Evolutionary conservation across 768 basidiomycete genomes (phyloP).

Genomic region (Infundibulicybe gibba): DNA sequence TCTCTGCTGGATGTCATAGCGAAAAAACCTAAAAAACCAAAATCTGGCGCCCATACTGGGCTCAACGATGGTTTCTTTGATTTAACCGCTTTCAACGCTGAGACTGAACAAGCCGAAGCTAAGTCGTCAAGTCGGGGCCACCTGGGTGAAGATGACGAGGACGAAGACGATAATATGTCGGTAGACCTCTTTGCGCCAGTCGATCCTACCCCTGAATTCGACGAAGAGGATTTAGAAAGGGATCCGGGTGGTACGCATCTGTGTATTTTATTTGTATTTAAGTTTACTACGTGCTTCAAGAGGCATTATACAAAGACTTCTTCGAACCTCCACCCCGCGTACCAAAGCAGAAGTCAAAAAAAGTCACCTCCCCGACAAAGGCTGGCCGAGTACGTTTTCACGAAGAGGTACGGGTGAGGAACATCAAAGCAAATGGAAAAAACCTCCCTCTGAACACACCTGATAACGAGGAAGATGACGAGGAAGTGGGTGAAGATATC

Average conservation of each 20-base stretch:
- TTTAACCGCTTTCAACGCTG: constrained; percentile 81
- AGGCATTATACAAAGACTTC: constrained; percentile 73
- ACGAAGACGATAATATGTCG: constrained; percentile 51
- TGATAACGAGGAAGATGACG: constrained; percentile 38
- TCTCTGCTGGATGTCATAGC: constrained; percentile 17
- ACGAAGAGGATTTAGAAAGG: constrained; percentile 43
- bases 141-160: constrained; percentile 48
- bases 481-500: constrained; percentile 20
- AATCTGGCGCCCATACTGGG: constrained; percentile 21
- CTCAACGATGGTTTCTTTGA: constrained; percentile 93
- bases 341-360: constrained; percentile 11
- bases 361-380: constrained; percentile 12
- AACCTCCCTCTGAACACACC: constrained; percentile 48
- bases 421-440: constrained; percentile 71
- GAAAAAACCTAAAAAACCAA: constrained; percentile 18
- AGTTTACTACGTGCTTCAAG: constrained; percentile 28
- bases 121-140: constrained; percentile 56
- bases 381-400: constrained; percentile 68
- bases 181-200: constrained; percentile 70
- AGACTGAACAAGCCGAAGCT: constrained; percentile 77
- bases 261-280: too few species aligned
- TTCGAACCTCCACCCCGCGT: constrained; percentile 57
- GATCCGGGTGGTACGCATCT: constrained; percentile 34
- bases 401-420: constrained; percentile 78
- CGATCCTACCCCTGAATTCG: constrained; percentile 34